Conservation (phyloP, 495 filamentous ascomycete genomes). For the Evernia prunastri region DNA sequence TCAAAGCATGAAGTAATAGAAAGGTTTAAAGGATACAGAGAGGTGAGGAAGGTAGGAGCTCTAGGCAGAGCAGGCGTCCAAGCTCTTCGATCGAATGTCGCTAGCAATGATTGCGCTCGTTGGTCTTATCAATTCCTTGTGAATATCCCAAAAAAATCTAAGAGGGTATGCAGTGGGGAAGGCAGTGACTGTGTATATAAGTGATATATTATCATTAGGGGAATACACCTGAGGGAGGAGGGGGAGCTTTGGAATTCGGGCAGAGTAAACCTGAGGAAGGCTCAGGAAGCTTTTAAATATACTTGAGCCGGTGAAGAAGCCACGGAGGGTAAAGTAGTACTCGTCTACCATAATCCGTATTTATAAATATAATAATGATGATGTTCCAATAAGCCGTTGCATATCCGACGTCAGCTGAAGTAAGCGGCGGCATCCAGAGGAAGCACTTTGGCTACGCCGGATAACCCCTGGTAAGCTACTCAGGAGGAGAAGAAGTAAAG, state of each 20-base stretch:
- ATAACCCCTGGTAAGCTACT: background rate
- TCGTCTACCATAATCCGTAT: background rate
- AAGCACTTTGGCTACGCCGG: background rate
- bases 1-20: background rate
- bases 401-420: slow-evolving; percentile 1
- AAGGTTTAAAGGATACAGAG: background rate
- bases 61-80: background rate
- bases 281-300: background rate
- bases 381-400: background rate
- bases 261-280: background rate
- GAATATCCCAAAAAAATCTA: background rate
- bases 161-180: background rate
- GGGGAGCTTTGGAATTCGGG: background rate
- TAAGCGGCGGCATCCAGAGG: background rate
- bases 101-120: too few relatives aligned
- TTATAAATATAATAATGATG: background rate
- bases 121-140: too few relatives aligned
- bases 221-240: background rate
- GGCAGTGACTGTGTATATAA: background rate
- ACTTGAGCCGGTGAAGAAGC: background rate
- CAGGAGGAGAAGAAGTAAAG: too few relatives aligned
- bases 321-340: background rate
- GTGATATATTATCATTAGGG: background rate
- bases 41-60: too few relatives aligned
- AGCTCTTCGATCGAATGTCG: too few relatives aligned